Conservation (phyloP, 306 rosid genomes). For the Arachis hypogaea region DNA sequence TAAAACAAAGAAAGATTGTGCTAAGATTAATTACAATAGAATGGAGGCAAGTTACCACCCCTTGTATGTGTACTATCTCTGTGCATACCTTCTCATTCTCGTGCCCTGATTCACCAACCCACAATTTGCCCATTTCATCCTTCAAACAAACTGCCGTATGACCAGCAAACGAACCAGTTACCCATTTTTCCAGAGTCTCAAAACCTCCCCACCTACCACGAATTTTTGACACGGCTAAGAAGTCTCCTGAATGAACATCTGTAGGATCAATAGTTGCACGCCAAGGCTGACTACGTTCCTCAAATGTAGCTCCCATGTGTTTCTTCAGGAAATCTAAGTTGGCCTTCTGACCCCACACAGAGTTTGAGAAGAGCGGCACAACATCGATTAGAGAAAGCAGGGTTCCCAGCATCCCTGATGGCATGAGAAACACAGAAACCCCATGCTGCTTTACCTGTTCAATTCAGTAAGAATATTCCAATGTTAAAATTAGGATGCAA, state of each 20-base stretch:
- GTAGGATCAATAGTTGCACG: slow-evolving; percentile 60
- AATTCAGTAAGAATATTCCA: slow-evolving; percentile 21
- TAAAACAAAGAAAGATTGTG: slow-evolving; percentile 34
- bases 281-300: slow-evolving; percentile 74
- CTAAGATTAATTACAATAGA: slow-evolving; percentile 11
- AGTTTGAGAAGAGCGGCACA: slow-evolving; percentile 80
- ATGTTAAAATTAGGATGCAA: background rate
- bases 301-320: slow-evolving; percentile 88
- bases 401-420: slow-evolving; percentile 93
- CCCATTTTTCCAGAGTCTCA: slow-evolving; percentile 91
- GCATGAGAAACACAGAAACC: slow-evolving; percentile 91
- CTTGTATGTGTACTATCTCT: background rate
- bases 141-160: slow-evolving; percentile 92
- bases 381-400: slow-evolving; percentile 76
- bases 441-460: slow-evolving; percentile 91
- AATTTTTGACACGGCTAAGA: slow-evolving; percentile 82
- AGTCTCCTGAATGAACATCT: slow-evolving; percentile 88
- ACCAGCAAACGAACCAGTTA: slow-evolving; percentile 92
- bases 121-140: slow-evolving; percentile 79
- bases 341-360: slow-evolving; percentile 83
- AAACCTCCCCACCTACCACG: slow-evolving; percentile 98
- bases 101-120: slow-evolving; percentile 98
- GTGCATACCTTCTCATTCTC: slow-evolving; percentile 80
- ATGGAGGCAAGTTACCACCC: background rate
- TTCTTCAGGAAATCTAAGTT: slow-evolving; percentile 74